Conservation (phyloP, 2,329 filamentous ascomycete species). For the Hymenoscyphus salicellus region DNA sequence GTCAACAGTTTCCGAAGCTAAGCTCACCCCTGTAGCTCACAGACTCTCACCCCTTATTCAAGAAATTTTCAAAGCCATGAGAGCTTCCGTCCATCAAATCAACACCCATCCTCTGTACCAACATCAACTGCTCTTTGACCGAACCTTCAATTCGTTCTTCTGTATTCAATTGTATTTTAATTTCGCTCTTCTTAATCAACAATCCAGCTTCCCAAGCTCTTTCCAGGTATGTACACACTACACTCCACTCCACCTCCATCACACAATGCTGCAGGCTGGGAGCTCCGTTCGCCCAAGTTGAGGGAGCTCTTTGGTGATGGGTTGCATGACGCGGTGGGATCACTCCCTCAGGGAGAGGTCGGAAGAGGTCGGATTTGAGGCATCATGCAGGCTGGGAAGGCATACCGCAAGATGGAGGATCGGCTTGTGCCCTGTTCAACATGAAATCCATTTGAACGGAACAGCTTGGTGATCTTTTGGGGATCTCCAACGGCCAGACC, state of each 20-base stretch:
- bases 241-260: background rate
- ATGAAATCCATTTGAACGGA: background rate
- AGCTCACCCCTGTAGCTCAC: slow-evolving; percentile 2
- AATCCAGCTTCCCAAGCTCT: background rate
- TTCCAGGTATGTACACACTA: background rate
- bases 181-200: background rate
- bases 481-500: background rate
- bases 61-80: background rate
- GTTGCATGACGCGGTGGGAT: slow-evolving; percentile 1
- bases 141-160: slow-evolving; percentile 5
- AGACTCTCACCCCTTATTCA: background rate
- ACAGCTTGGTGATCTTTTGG: background rate
- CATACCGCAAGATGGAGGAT: background rate
- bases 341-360: background rate
- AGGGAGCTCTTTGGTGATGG: slow-evolving; percentile 1
- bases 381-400: slow-evolving; percentile 3
- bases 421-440: background rate
- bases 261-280: background rate
- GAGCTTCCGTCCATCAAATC: slow-evolving; percentile 7
- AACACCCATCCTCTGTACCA: slow-evolving; percentile 8
- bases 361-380: background rate
- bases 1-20: background rate
- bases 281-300: background rate
- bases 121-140: background rate
- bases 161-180: slow-evolving; percentile 10